Evolutionary conservation across 164 flowering plant species (phyloP), one percentile per base, ranked within the genome.

Genomic region (Tinospora cordifolia): DNA sequence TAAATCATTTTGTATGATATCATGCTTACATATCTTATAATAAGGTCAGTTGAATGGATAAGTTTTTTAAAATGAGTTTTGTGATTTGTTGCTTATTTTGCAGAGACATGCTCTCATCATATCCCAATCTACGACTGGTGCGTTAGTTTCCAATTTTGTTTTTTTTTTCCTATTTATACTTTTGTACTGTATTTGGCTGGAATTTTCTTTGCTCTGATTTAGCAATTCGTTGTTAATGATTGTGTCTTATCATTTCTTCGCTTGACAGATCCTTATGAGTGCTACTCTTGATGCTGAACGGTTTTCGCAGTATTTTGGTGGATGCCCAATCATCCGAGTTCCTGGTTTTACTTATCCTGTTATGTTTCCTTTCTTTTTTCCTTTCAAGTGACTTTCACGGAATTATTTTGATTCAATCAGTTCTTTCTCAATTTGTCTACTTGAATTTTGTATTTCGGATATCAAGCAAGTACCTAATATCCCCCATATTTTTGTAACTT

Each of bases 291-390:
- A 95, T 78, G 91, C 98, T 38, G 98, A 88, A 64, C 83, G 96
- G 46, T 95, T 95, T 79, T 95, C 99, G 8, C 80, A 82, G 64
- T 95, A 95, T 76, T 95, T 95, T 80, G 94, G 95, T 76, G 96
- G 96, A 69, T 95, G 97, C 81, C 99, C 98, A 39, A 73, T 91
- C 63, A 84, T 95, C 76, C 85, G 85, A 41, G 98, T 95, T 27
- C 98, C 98, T 34, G 99, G 98, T 49, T 95, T 95, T 79, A 95
- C 98, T 62, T 81, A 91, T 87, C 97, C 96, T 65, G 99, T 95
- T 86, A 77, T 38, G 27, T 24, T 34, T 66, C 27, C 6, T 46
- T 44, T 62, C 36, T 17, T 60, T 25, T 12, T 69, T 68, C 65
- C 30, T 62, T 69, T 10, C 70, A 39, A 41, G 58, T 19, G 58